Base-by-base conservation (phyloP, 768 basidiomycete species). In the Lactarius evosmus region DNA sequence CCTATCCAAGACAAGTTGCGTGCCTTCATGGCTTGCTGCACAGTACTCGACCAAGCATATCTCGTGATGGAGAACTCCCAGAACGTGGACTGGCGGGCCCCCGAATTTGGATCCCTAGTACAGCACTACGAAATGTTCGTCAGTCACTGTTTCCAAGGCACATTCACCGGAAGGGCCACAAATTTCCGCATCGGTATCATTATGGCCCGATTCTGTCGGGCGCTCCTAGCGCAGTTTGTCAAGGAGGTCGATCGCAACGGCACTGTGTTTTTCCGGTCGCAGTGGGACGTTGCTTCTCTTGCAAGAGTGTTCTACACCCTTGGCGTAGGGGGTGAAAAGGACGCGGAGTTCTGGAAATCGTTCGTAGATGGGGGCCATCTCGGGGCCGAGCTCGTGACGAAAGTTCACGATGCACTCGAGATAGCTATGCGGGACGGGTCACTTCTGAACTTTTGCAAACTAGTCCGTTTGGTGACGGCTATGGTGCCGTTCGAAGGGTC, bases 391-490 rank as follows among this genome's bases (percentile, higher is more conserved):
- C 1, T 22, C 17, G 3, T 30, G 41, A 49, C 17, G 9, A 56
- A 30, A 25, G 33, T 44, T 6, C 16, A 27, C 6, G 34, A 17
- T n/a, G 16, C 36, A 1, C 46, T 61, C n/a, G 22, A 2, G 7
- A n/a, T 56, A 29, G 9, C 40, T 17, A 30, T 56, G 4, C 44
- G 41, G 25, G 54, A 56, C 22, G 61, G 61, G 7, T 54, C 61
- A 17, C 44, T 61, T 9, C 36, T 22, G 44, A 56, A 29, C 3
- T 61, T 61, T 38, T 61, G 33, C 44, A 27, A 7, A 11, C 25
- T 49, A 8, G 53, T 25, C 8, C 9, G 7, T 6, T 0, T 30
- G 19, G 25, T 3, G 14, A 27, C 40, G 17, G 38, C 41, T 4
- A 16, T n/a, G 22, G 8, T 29, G 3, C 5, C 30, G 4, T 7